A percentile compares a stretch with the other conserved stretches of the same genome.
Evolutionary conservation across 1,139 yeast genomes (phyloP).

Genomic region (Lodderomyces margitis): DNA sequence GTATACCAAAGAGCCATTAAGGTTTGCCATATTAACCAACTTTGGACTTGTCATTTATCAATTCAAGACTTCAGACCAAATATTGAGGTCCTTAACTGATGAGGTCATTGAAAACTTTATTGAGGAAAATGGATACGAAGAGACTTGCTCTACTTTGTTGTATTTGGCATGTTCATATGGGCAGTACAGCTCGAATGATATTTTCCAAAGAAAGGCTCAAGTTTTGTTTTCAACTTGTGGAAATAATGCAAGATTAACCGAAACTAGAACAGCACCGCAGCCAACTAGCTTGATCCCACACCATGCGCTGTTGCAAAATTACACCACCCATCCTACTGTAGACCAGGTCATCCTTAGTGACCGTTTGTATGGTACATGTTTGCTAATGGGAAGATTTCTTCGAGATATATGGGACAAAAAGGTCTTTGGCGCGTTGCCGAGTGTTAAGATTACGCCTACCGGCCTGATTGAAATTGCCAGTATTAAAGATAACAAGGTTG

Average conservation of each 20-base stretch:
- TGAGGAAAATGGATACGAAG: constrained; percentile 55
- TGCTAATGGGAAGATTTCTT: constrained; percentile 73
- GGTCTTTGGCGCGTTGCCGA: constrained; percentile 54
- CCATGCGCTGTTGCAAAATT: constrained; percentile 10
- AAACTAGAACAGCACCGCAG: constrained; percentile 18
- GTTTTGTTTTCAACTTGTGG: constrained; percentile 55
- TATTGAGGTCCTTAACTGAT: constrained; percentile 66
- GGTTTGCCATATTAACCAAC: constrained; percentile 79
- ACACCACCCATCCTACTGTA: constrained; percentile 34
- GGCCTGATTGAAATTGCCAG: constrained; percentile 42
- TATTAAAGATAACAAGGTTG: constrained; percentile 46
- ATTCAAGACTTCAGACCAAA: constrained; percentile 75
- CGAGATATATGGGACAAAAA: constrained; percentile 75
- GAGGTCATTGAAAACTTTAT: constrained; percentile 50
- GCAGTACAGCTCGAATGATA: constrained; percentile 48
- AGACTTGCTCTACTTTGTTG: constrained; percentile 84
- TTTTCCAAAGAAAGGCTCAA: constrained; percentile 47
- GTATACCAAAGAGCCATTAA: constrained; percentile 60
- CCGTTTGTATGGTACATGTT: constrained; percentile 86
- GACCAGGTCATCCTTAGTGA: constrained; percentile 87
- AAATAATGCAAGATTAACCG: constrained; percentile 47
- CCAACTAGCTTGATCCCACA: constrained; percentile 12
- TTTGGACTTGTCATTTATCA: constrained; percentile 75
- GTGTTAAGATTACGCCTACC: constrained; percentile 39
- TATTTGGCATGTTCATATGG: constrained; percentile 77